A percentile compares a stretch with the other conserved stretches of the same genome.
These are phyloP conservation scores for Wickerhamiella sergipiensis DNA, from an alignment of 805 yeast species.

Conservation along the genomic window DNA sequence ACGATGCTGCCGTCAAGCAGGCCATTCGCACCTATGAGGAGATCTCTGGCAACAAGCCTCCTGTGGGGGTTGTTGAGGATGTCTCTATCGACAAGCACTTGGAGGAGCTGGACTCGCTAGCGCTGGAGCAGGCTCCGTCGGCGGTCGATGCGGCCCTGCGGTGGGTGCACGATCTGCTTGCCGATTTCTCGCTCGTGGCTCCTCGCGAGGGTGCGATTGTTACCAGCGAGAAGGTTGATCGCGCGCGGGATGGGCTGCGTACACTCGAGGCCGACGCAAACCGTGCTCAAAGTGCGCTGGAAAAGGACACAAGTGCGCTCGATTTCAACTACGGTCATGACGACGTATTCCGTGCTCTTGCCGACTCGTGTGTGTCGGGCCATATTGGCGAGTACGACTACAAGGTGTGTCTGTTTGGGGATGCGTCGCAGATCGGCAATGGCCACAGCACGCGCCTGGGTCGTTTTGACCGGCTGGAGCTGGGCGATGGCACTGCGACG, in stretches of 20 bases:
- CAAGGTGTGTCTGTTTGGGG: slow-evolving; percentile 43
- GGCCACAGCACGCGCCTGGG: slow-evolving; percentile 43
- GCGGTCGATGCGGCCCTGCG: background rate
- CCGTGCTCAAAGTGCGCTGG: slow-evolving; percentile 9
- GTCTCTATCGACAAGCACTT: background rate
- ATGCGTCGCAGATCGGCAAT: slow-evolving; percentile 42
- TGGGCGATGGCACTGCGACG: slow-evolving; percentile 20
- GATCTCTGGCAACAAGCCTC: background rate
- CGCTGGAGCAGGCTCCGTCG: background rate
- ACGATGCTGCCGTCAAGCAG: slow-evolving; percentile 73
- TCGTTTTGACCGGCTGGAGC: slow-evolving; percentile 17
- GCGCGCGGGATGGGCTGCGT: slow-evolving; percentile 4
- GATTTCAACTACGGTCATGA: slow-evolving; percentile 37
- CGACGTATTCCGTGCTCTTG: slow-evolving; percentile 49
- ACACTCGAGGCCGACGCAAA: slow-evolving; percentile 12
- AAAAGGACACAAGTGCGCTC: slow-evolving; percentile 14
- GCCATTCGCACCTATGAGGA: slow-evolving; percentile 37
- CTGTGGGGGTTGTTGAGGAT: background rate
- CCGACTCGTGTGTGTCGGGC: slow-evolving; percentile 33
- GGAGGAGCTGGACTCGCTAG: background rate
- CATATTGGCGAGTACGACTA: slow-evolving; percentile 61
- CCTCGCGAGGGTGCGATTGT: background rate
- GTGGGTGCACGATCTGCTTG: background rate
- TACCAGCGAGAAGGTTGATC: slow-evolving; percentile 1
- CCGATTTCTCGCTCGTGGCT: background rate